Base-by-base conservation (phyloP, 2,329 filamentous ascomycete genomes). In the Phoma sp. region DNA sequence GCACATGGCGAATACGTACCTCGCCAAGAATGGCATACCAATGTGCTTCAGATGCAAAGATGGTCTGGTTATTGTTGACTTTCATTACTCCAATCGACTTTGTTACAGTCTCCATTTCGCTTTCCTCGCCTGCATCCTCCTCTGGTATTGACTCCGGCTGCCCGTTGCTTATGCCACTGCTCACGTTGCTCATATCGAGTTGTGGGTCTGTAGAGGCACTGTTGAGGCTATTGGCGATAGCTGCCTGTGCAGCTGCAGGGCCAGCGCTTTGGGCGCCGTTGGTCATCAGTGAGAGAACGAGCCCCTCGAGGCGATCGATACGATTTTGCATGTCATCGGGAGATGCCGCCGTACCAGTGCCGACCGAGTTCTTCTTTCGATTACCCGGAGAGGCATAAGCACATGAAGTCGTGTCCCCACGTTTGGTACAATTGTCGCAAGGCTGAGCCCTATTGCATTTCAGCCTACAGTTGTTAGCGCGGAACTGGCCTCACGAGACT, bases 271-370 rank as follows among this genome's bases (percentile, higher is more conserved):
- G 81, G n/a, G 82, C 84, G 53, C 91, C 91, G 74, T 91, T 93
- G 71, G 94, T 94, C 94, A 98, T 97, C 71, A 98, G 77, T 25
- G 92, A 96, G 62, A 98, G 78, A 58, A 98, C 94, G 74, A 98
- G 80, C 66, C 91, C 90, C 82, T 98, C 94, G 63, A 98, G 83
- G 68, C 94, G 87, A 80, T 98, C 93, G 78, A 98, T 98, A 74
- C 95, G 90, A 73, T 96, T 96, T 80, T 98, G 94, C 94, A 98
- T 97, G 77, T 97, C 94, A 82, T 96, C 93, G 44, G 94, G 92
- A 65, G 84, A 82, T 52, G 83, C 82, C 77, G 85, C 78, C 46
- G 78, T 64, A 50, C 78, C 84, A 75, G 88, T 85, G 70, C 80
- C 82, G 52, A 67, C 67, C 33, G 76, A 65, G 53, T 76, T 87